Conservation (phyloP, 2,329 filamentous ascomycete species). For the Botrytis medusae region DNA sequence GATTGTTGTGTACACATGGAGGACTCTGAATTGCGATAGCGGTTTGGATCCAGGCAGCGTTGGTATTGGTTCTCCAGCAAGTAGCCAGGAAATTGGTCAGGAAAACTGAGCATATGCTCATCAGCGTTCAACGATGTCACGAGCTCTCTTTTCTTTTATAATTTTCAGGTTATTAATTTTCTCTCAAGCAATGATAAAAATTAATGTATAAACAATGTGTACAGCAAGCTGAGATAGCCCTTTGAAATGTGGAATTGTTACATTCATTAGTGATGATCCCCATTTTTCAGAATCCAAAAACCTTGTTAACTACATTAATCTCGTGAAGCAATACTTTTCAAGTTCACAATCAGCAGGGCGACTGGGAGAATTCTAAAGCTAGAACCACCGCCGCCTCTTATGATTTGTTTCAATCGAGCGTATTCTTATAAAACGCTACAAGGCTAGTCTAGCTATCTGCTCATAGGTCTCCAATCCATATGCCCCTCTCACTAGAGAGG, state of each 20-base stretch:
- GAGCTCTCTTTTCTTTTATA: too few species aligned
- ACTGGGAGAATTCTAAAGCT: not conserved
- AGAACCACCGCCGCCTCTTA: not conserved
- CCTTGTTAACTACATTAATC: not conserved
- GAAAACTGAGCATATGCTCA: too few species aligned
- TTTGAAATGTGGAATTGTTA: not conserved
- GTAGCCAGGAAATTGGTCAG: not conserved
- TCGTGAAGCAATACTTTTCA: not conserved
- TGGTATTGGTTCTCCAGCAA: not conserved
- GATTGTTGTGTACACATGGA: not conserved
- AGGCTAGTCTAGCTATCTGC: not conserved
- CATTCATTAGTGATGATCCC: not conserved
- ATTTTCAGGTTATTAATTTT: not conserved
- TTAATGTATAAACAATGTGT: not conserved
- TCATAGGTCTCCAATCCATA: not conserved
- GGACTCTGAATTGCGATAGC: not conserved
- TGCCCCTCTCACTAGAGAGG: not conserved
- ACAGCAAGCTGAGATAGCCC: not conserved
- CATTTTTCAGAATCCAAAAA: not conserved
- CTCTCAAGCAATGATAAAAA: not conserved
- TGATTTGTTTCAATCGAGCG: not conserved
- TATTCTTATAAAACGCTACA: not conserved
- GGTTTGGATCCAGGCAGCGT: not conserved
- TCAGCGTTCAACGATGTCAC: not conserved
- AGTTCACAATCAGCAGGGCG: not conserved